Evolutionary conservation across 306 rosid species (phyloP), one percentile per base, ranked within the genome.

Genomic region (Dryas octopetala): DNA sequence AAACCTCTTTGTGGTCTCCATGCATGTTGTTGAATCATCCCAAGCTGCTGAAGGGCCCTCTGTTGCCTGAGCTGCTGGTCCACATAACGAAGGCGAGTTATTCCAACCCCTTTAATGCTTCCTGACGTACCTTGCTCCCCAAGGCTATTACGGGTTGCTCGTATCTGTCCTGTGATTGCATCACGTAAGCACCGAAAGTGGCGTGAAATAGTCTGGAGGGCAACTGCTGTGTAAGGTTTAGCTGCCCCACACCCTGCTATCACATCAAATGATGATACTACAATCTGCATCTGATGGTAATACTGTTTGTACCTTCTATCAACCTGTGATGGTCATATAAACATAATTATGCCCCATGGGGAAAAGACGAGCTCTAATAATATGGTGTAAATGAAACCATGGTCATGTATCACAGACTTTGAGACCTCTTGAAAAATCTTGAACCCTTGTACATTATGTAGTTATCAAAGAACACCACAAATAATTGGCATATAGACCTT

Each of bases 1-100:
- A 89, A 82, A 47, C 97, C 97, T 76, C 95, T 83, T 71, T 91
- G 97, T 48, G 95, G 97, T 63, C 97, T 84, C 95, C 95, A 91
- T 62, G 91, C 89, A 81, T 91, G 88, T 67, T 85, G 91, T 54
- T 87, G 97, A 85, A 86, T 88, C 91, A 91, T 88, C 43, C 97
- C 97, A 70, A 89, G 88, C 80, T 91, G 95, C 86, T 91, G 95
- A 75, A 91, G 87, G 68, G 92, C 91, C 70, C 90, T 78, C 70
- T 91, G 97, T 79, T 89, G 97, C 84, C 83, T 79, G 73, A 91
- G 85, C 76, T 91, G 92, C 83, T 83, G 95, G 72, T 91, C 97
- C 45, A 91, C 91, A 53, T 73, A 86, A 57, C 92, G 85, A 23
- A 91, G 92, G 73, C 92, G 93, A 78, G 90, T 74, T 79, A 91